Percentiles rank a stretch among this genome's conserved stretches.
Conservation (phyloP, 768 basidiomycete species). For the Tricholoma flavovirens region DNA sequence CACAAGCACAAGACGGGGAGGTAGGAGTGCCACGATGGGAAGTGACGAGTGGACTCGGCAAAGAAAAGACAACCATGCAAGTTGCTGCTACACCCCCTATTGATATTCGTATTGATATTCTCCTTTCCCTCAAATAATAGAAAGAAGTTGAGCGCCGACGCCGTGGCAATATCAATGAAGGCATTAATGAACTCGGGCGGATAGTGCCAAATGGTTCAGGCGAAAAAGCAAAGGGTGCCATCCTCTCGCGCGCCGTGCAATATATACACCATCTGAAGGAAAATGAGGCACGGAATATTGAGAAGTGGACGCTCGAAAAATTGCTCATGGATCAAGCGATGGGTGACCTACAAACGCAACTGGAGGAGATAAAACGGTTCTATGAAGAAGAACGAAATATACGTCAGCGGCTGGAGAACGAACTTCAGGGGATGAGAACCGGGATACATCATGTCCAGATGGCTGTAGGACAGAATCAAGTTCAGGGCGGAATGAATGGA, state of each 20-base stretch:
- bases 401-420: slow-evolving; percentile 56
- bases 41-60: slow-evolving; percentile 77
- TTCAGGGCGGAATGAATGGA: slow-evolving; percentile 1
- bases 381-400: slow-evolving; percentile 74
- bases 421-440: slow-evolving; percentile 50
- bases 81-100: slow-evolving; percentile 17
- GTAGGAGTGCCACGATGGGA: slow-evolving; percentile 58
- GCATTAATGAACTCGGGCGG: slow-evolving; percentile 85
- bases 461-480: slow-evolving; percentile 1
- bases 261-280: slow-evolving; percentile 91
- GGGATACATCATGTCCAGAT: slow-evolving; percentile 18
- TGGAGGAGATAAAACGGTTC: slow-evolving; percentile 74
- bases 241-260: slow-evolving; percentile 81
- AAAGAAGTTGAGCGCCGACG: slow-evolving; percentile 98
- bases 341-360: slow-evolving; percentile 78
- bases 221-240: slow-evolving; percentile 86
- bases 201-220: slow-evolving; percentile 86
- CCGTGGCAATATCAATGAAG: slow-evolving; percentile 93
- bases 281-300: slow-evolving; percentile 85
- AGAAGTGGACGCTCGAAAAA: slow-evolving; percentile 93
- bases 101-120: not conserved
- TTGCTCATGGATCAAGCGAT: slow-evolving; percentile 88
- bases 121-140: slow-evolving; percentile 34
- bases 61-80: slow-evolving; percentile 77
- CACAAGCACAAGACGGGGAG: slow-evolving; percentile 39